Conservation (phyloP, 2,329 filamentous ascomycete species). For the Fusarium sublunatum region DNA sequence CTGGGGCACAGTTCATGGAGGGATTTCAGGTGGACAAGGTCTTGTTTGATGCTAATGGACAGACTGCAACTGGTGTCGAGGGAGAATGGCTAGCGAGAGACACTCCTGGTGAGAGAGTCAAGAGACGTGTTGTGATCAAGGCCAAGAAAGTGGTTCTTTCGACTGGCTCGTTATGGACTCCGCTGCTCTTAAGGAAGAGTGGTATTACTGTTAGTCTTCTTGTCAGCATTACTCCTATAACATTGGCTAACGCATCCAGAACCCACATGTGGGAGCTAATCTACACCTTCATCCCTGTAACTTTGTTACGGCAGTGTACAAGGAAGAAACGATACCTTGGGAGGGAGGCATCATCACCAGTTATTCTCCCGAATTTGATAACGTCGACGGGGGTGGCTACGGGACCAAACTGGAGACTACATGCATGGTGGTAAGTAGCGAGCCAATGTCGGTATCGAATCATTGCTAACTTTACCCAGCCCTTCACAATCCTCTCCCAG, state of each 20-base stretch:
- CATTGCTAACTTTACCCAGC: slow-evolving; percentile 56
- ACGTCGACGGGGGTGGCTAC: slow-evolving; percentile 83
- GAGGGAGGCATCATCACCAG: slow-evolving; percentile 82
- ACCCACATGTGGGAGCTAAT: slow-evolving; percentile 83
- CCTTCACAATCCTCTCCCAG: slow-evolving; percentile 70
- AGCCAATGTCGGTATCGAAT: slow-evolving; percentile 4
- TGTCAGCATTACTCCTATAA: slow-evolving; percentile 2
- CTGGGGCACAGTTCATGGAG: slow-evolving; percentile 85
- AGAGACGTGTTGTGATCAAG: slow-evolving; percentile 74
- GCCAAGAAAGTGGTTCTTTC: slow-evolving; percentile 86
- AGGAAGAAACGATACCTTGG: slow-evolving; percentile 77
- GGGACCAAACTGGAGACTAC: slow-evolving; percentile 84
- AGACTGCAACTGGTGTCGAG: slow-evolving; percentile 74
- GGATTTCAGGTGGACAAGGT: slow-evolving; percentile 79
- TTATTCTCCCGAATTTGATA: slow-evolving; percentile 80
- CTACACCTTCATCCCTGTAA: slow-evolving; percentile 83
- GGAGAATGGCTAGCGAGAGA: slow-evolving; percentile 83
- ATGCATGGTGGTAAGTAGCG: slow-evolving; percentile 70
- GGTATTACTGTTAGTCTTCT: slow-evolving; percentile 70
- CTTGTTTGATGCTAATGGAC: slow-evolving; percentile 70
- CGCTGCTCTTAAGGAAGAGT: slow-evolving; percentile 79
- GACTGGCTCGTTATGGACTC: slow-evolving; percentile 79
- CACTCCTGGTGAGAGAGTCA: slow-evolving; percentile 59
- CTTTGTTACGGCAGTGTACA: slow-evolving; percentile 69
- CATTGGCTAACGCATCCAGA: slow-evolving; percentile 57